Conservation (phyloP, 2,329 filamentous ascomycete species). For the Aureobasidium sp. region DNA sequence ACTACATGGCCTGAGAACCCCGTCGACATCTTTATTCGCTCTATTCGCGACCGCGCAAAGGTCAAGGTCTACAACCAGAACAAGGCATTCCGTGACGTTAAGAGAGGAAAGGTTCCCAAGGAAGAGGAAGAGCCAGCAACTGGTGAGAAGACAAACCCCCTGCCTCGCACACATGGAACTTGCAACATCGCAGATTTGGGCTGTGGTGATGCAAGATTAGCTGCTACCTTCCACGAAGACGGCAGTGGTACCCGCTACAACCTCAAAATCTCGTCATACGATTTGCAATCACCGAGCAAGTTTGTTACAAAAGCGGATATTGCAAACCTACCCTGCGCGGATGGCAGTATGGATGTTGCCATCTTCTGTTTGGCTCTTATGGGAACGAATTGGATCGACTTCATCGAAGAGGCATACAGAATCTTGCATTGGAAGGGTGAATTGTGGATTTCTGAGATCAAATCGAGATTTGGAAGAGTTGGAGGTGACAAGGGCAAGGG, state of each 20-base stretch:
- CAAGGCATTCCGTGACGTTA: slow-evolving; percentile 28
- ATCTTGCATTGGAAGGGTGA: slow-evolving; percentile 90
- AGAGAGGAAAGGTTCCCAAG: slow-evolving; percentile 35
- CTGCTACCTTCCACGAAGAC: slow-evolving; percentile 55
- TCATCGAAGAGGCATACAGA: slow-evolving; percentile 92
- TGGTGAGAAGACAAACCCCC: slow-evolving; percentile 32
- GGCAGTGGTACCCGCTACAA: slow-evolving; percentile 57
- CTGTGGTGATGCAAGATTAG: slow-evolving; percentile 83
- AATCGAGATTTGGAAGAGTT: slow-evolving; percentile 73
- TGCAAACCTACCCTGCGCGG: slow-evolving; percentile 67
- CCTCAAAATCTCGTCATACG: slow-evolving; percentile 74
- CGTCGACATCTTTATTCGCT: slow-evolving; percentile 74
- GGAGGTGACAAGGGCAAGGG: slow-evolving; percentile 35
- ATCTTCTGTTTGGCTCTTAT: slow-evolving; percentile 96
- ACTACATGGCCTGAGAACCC: slow-evolving; percentile 96
- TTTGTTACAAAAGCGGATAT: slow-evolving; percentile 87
- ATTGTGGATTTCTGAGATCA: slow-evolving; percentile 96
- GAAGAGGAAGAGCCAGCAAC: slow-evolving; percentile 20
- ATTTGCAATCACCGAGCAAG: slow-evolving; percentile 69
- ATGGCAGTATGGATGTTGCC: slow-evolving; percentile 73
- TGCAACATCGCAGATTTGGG: slow-evolving; percentile 86
- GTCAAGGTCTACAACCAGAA: slow-evolving; percentile 35
- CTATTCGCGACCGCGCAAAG: slow-evolving; percentile 62
- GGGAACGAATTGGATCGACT: slow-evolving; percentile 97
- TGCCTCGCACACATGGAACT: slow-evolving; percentile 64